Conservation (phyloP, 306 rosid genomes). For the Vachellia collinsii region DNA sequence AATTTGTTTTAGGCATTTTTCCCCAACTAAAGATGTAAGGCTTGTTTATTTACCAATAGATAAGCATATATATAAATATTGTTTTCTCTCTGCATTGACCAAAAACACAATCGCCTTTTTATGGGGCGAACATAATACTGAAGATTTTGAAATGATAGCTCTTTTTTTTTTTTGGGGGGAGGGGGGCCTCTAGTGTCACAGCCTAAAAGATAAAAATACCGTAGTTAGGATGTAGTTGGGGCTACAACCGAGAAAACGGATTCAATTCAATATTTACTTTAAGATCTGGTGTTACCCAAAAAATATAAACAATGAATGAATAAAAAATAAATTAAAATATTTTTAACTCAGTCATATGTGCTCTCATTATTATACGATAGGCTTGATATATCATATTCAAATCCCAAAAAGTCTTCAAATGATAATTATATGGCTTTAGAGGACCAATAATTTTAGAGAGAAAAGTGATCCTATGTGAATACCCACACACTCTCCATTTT, state of each 20-base stretch:
- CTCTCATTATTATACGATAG: neutral
- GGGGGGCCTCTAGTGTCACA: too few species aligned
- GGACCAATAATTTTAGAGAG: constrained; percentile 5
- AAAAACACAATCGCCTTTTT: neutral
- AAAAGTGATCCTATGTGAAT: constrained; percentile 17
- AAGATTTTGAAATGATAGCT: neutral
- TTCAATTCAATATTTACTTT: neutral
- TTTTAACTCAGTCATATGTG: neutral
- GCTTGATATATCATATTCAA: neutral
- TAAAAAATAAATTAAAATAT: neutral
- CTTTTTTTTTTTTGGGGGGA: too few species aligned
- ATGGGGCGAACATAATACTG: neutral
- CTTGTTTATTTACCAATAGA: constrained; percentile 7
- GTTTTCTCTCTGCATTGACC: neutral
- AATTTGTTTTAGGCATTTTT: constrained; percentile 16
- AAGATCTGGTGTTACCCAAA: neutral
- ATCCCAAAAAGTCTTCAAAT: neutral
- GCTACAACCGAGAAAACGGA: too few species aligned
- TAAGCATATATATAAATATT: constrained; percentile 1
- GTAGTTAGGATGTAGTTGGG: too few species aligned
- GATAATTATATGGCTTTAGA: constrained; percentile 25
- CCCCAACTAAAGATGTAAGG: neutral
- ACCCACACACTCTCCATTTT: neutral
- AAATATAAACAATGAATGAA: neutral
- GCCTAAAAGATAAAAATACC: too few species aligned